Base-by-base conservation (phyloP, 225 moss, liverwort and hornwort species). In the Neckera pumila region DNA sequence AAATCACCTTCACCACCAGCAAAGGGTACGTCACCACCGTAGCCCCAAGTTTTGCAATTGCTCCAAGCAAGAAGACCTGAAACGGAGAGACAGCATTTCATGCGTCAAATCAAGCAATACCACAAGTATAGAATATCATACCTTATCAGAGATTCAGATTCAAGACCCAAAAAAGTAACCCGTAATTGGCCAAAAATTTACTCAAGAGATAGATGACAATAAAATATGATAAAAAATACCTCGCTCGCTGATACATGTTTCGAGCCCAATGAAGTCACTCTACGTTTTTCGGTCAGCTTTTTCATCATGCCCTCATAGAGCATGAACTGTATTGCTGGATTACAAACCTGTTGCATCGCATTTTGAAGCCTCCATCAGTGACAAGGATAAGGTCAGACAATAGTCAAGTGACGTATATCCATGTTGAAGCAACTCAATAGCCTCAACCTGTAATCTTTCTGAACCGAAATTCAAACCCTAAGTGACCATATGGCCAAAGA, bases 321-420 rank as follows among this genome's bases (percentile, higher is more conserved):
- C 97, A 97, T 99, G 89, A 99, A 99, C 90, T 99, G 98, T 66
- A 99, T 95, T 54, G 98, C 94, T 73, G 98, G 98, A 92, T 99
- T 99, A 90, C 96, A 94, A 79, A 97, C 97, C 97, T 97, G 91
- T 85, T 89, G 76, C 87, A 87, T 64, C 79, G 31, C 77, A 79
- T 54, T 53, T 76, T 43, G 56, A 84, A 76, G 80, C 73, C 70
- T 53, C 38, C 71, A 36, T 88, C 61, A 86, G 67, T n/a, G 77
- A 77, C 77, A 54, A 54, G 77, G 36, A 87, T 38, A 43, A 88
- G 67, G 60, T 70, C 81, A 82, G 64, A 78, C 54, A 70, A 51
- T 30, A 82, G 49, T 47, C 36, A 34, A 23, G 34, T 34, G 49
- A 82, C 36, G 26, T 21, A 34, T 17, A 14, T 49, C 25, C 38